Evolutionary conservation across 345 rosid species (phyloP).

Genomic region (Salix caprea): DNA sequence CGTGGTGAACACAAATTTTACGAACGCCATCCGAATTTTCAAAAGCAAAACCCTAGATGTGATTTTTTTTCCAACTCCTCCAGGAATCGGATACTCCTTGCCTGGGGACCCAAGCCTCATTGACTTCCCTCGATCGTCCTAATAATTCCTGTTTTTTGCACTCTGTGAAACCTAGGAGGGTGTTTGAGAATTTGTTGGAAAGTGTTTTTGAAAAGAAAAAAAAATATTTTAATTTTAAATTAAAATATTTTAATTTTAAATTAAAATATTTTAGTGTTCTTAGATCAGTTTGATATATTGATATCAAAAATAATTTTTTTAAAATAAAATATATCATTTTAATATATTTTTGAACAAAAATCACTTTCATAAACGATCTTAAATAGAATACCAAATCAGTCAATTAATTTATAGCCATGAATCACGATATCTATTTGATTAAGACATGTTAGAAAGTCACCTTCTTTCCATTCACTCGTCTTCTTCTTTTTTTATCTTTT

Average conservation of each 20-base stretch:
- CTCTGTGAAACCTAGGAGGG: too few species aligned
- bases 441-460: not conserved
- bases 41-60: slow-evolving; percentile 10
- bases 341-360: too few species aligned
- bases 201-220: too few species aligned
- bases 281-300: too few species aligned
- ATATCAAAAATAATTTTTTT: too few species aligned
- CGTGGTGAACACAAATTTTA: slow-evolving; percentile 27
- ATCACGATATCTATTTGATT: not conserved
- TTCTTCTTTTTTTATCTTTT: not conserved
- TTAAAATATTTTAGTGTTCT: too few species aligned
- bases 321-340: too few species aligned
- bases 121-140: slow-evolving; percentile 1
- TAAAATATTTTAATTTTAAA: too few species aligned
- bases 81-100: slow-evolving; percentile 9
- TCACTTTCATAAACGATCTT: too few species aligned
- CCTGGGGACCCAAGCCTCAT: slow-evolving; percentile 15
- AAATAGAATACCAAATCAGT: too few species aligned
- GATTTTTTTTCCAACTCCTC: slow-evolving; percentile 3
- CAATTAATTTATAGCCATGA: not conserved
- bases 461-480: not conserved
- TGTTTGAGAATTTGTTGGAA: too few species aligned
- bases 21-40: slow-evolving; percentile 22
- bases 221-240: too few species aligned
- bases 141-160: not conserved